Evolutionary conservation across 2,329 filamentous ascomycete species (phyloP).

Genomic region (Fusarium proliferatum): DNA sequence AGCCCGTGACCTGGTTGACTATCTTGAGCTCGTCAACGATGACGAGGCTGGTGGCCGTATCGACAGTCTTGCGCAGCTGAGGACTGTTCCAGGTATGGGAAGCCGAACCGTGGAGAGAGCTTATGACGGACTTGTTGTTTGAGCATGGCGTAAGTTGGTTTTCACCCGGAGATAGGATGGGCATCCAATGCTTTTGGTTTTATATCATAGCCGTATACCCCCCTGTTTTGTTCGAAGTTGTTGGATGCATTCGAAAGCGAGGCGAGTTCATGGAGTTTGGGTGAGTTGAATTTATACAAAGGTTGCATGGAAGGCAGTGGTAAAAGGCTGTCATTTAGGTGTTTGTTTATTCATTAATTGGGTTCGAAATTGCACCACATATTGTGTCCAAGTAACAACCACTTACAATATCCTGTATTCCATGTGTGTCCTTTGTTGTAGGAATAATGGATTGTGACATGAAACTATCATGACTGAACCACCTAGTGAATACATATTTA

Average conservation of each 20-base stretch:
- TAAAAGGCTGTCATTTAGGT: slow-evolving; percentile 16
- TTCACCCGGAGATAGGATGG: slow-evolving; percentile 7
- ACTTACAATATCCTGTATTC: neutral
- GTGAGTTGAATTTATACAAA: slow-evolving; percentile 10
- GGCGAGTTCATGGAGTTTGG: slow-evolving; percentile 38
- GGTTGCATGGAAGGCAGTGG: slow-evolving; percentile 37
- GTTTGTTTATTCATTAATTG: slow-evolving; percentile 16
- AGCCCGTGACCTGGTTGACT: slow-evolving; percentile 69
- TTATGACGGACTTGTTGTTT: slow-evolving; percentile 58
- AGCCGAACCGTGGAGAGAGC: slow-evolving; percentile 67
- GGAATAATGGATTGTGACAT: no score
- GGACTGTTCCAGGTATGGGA: slow-evolving; percentile 67
- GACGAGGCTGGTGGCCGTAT: slow-evolving; percentile 56
- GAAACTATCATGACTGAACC: neutral
- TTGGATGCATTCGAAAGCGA: slow-evolving; percentile 32
- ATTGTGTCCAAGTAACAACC: neutral
- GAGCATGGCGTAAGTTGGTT: slow-evolving; percentile 10
- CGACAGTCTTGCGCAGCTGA: slow-evolving; percentile 62
- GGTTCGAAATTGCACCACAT: neutral
- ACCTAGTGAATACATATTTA: neutral
- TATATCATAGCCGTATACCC: slow-evolving; percentile 42
- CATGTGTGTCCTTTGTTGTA: neutral
- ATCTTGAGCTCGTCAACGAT: slow-evolving; percentile 58
- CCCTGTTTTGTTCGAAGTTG: slow-evolving; percentile 30
- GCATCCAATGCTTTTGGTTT: slow-evolving; percentile 39